Evolutionary conservation across 345 rosid species (phyloP), one percentile per base, ranked within the genome.

Genomic region (Arabis hirsuta): DNA sequence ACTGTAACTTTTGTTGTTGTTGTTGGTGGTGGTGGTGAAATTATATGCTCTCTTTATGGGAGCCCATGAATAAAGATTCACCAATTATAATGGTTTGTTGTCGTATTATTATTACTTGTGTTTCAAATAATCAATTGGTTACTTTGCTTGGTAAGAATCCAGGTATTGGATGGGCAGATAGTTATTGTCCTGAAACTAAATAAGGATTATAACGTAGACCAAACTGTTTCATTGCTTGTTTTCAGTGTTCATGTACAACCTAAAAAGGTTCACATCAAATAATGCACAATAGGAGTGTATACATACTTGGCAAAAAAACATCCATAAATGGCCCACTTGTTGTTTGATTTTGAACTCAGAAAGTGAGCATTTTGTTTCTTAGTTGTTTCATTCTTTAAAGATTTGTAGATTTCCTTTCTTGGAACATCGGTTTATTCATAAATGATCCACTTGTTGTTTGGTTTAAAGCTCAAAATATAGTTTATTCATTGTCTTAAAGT

Each of bases 351-450:
- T 32, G 45, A 73, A 50, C 52, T 73, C 34, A 53, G 44, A 52
- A 63, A 54, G 48, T n/a, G 55, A 62, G 55, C 42, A 56, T 65
- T 73, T 65, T 48, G 44, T 71, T 52, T 71, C 41, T 16, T 69
- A 38, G 57, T 7, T 72, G 6, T 41, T 12, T 47, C 59, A 46
- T 41, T 65, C 59, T 27, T 43, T 31, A 27, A 36, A 8, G 56
- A 68, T 51, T 69, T 57, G 62, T 67, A 78, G 16, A 20, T 79
- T 79, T n/a, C 56, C 67, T 27, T 51, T 73, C 14, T 44, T 11
- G 73, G 73, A 41, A 59, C 44, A 20, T 41, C 41, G 13, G 24
- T 55, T 55, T 43, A 5, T 24, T 55, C 60, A 52, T 52, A 4
- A 66, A 53, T 52, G 41, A 66, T 38, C 67, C 55, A 34, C 71